Percentiles rank a stretch among this genome's conserved stretches.
Evolutionary conservation across 1,139 yeast species (phyloP).

Genomic region (Candida dubliniensis): DNA sequence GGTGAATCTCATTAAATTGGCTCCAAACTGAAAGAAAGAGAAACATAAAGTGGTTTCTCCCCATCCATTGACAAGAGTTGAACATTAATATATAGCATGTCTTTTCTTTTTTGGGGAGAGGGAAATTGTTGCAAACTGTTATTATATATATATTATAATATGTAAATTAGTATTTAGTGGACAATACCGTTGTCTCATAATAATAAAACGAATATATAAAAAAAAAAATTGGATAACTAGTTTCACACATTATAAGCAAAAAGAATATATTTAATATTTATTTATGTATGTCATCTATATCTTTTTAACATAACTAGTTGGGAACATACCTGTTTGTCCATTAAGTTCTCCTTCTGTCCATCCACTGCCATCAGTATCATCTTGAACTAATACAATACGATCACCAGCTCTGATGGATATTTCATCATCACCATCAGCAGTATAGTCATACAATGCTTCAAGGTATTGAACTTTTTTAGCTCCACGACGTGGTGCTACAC

Average conservation of each 20-base stretch:
- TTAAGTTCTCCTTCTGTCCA: slow-evolving; percentile 93
- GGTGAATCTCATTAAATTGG: slow-evolving; percentile 48
- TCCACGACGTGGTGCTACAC: slow-evolving; percentile 83
- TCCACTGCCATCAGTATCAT: slow-evolving; percentile 83
- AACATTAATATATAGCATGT: too few species aligned
- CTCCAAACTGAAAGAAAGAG: too few species aligned
- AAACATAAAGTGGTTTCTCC: too few species aligned
- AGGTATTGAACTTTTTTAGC: slow-evolving; percentile 65
- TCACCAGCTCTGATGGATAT: slow-evolving; percentile 74
- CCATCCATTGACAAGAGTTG: background rate
- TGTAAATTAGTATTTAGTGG: background rate
- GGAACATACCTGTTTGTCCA: slow-evolving; percentile 76
- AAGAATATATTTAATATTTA: background rate
- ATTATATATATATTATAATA: background rate
- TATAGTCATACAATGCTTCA: slow-evolving; percentile 76
- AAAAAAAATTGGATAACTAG: background rate
- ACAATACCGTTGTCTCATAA: background rate
- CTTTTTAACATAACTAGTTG: slow-evolving; percentile 67
- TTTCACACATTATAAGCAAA: background rate
- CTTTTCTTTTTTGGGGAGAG: too few species aligned
- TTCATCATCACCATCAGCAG: slow-evolving; percentile 83
- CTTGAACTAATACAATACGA: slow-evolving; percentile 58
- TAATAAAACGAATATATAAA: background rate
- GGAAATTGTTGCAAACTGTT: background rate
- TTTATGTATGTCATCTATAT: slow-evolving; percentile 13